Conservation (phyloP, 768 basidiomycete species). For the Boletus bicolor region DNA sequence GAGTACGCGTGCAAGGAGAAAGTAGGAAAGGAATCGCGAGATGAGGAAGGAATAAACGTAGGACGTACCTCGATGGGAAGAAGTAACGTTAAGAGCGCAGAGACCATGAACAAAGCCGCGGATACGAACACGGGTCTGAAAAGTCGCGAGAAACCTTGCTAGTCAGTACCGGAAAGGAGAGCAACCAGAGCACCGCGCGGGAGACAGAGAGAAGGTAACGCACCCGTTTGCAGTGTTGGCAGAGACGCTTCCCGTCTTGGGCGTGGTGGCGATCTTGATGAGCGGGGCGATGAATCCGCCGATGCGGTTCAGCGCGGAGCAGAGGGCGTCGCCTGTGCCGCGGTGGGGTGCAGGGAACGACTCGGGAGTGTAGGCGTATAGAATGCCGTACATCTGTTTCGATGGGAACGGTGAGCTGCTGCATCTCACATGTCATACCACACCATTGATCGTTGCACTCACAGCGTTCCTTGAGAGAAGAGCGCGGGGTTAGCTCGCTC, state of each 20-base stretch:
- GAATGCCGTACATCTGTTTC: slow-evolving; percentile 46
- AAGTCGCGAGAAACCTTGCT: neutral
- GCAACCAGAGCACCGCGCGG: no score
- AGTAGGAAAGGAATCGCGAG: no score
- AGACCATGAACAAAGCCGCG: slow-evolving; percentile 43
- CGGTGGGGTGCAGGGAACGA: slow-evolving; percentile 57
- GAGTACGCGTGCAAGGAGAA: neutral
- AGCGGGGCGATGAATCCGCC: slow-evolving; percentile 47
- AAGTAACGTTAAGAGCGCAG: slow-evolving; percentile 38
- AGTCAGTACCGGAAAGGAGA: neutral
- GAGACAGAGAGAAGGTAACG: neutral
- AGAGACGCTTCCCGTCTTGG: slow-evolving; percentile 27
- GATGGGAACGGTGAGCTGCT: no score
- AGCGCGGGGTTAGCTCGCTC: neutral
- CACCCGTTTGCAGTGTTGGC: slow-evolving; percentile 37
- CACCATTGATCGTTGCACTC: neutral
- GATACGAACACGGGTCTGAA: slow-evolving; percentile 47
- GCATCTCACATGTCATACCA: neutral
- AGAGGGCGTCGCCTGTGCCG: slow-evolving; percentile 53
- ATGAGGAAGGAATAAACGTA: no score
- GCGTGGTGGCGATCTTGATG: slow-evolving; percentile 46
- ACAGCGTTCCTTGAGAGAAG: slow-evolving; percentile 34
- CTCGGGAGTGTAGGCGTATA: slow-evolving; percentile 59
- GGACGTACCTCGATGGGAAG: slow-evolving; percentile 46
- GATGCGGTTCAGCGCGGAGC: slow-evolving; percentile 46